These are phyloP conservation scores for Tagetes erecta DNA, from an alignment of 129 eudicot genomes.

Conservation along the genomic window DNA sequence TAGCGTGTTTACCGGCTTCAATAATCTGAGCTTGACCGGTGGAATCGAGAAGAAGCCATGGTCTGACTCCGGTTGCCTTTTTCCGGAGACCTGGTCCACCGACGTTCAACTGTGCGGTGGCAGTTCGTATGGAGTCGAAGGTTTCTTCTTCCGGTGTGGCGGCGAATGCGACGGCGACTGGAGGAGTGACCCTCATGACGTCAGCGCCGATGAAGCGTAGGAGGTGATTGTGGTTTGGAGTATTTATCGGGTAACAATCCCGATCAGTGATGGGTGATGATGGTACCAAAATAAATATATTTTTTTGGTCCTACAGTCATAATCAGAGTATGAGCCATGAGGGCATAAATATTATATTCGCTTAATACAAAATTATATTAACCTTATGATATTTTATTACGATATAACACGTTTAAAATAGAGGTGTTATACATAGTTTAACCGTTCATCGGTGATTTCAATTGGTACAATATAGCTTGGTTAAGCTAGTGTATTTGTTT, in stretches of 20 bases:
- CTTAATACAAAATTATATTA: too few species aligned
- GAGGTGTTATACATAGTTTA: too few species aligned
- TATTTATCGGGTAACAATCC: neutral
- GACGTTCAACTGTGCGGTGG: slow-evolving; percentile 18
- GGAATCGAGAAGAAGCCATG: slow-evolving; percentile 51
- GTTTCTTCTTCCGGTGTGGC: slow-evolving; percentile 32
- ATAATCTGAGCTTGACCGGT: slow-evolving; percentile 38
- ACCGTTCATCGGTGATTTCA: too few species aligned
- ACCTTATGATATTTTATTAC: too few species aligned
- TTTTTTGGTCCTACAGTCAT: too few species aligned
- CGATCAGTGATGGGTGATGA: neutral
- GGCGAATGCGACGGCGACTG: slow-evolving; percentile 36
- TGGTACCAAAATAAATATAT: neutral
- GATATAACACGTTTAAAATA: too few species aligned
- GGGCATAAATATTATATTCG: too few species aligned
- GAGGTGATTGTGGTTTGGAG: neutral
- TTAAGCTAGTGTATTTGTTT: too few species aligned
- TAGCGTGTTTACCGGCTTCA: slow-evolving; percentile 77
- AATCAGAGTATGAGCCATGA: too few species aligned
- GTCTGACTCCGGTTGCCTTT: slow-evolving; percentile 58
- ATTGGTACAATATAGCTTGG: too few species aligned
- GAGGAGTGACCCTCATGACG: slow-evolving; percentile 25
- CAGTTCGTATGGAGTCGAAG: slow-evolving; percentile 25
- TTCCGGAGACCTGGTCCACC: slow-evolving; percentile 42
- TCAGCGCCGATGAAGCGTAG: neutral